Evolutionary conservation across 2,329 filamentous ascomycete genomes (phyloP).

Genomic region (Beauveria brongniartii): DNA sequence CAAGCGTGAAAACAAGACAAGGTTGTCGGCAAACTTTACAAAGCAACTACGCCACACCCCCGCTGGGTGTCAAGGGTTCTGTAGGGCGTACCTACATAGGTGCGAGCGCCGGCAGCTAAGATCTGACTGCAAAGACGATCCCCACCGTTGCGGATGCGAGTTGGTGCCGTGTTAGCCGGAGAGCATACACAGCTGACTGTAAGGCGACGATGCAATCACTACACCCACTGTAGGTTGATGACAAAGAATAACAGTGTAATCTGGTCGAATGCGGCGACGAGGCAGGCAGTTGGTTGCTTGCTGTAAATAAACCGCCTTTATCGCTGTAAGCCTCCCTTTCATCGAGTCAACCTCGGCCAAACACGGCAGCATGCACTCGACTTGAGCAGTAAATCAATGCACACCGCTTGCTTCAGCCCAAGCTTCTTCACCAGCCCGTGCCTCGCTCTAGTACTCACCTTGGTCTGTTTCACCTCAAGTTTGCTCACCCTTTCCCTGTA

Average conservation of each 20-base stretch:
- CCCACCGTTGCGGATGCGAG: slow-evolving; percentile 4
- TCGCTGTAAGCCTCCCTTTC: neutral
- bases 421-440: no score
- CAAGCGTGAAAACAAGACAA: no score
- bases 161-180: slow-evolving; percentile 10
- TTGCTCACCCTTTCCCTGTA: neutral
- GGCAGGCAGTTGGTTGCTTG: neutral
- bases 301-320: neutral
- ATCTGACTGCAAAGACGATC: slow-evolving; percentile 8
- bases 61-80: neutral
- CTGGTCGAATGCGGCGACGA: neutral
- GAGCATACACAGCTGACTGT: neutral
- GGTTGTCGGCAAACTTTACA: no score
- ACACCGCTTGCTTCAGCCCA: no score
- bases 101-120: slow-evolving; percentile 9
- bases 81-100: neutral
- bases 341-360: no score
- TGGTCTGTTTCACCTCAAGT: neutral
- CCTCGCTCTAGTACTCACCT: no score
- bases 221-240: no score
- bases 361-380: no score
- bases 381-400: no score
- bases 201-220: neutral
- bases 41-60: neutral
- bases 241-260: neutral